A percentile compares a stretch with the other conserved stretches of the same genome.
These are phyloP conservation scores for Flaveria sonorensis DNA, from an alignment of 129 eudicot genomes.

Conservation along the genomic window DNA sequence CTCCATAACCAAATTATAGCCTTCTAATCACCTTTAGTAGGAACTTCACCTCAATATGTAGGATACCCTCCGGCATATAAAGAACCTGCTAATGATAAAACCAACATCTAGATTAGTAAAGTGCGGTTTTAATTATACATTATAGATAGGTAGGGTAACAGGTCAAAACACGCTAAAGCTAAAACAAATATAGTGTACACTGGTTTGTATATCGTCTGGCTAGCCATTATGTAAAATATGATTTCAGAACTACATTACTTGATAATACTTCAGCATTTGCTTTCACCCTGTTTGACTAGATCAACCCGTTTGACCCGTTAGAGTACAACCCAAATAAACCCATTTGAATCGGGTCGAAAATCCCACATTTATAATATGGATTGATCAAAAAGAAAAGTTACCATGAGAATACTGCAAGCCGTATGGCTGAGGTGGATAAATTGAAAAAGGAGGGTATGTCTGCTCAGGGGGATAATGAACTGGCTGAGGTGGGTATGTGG, in stretches of 20 bases:
- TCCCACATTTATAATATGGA: neutral
- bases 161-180: neutral
- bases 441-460: slow-evolving; percentile 36
- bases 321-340: neutral
- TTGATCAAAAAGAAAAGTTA: slow-evolving; percentile 19
- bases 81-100: slow-evolving; percentile 27
- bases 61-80: slow-evolving; percentile 19
- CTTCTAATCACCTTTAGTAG: slow-evolving; percentile 3
- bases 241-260: no score
- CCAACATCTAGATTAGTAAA: slow-evolving; percentile 19
- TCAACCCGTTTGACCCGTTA: slow-evolving; percentile 7
- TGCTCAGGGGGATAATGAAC: slow-evolving; percentile 30
- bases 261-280: neutral
- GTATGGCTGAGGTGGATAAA: slow-evolving; percentile 43
- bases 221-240: neutral
- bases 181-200: neutral
- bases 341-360: neutral
- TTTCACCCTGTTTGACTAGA: neutral
- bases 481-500: slow-evolving; percentile 47
- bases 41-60: slow-evolving; percentile 9
- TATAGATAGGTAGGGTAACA: neutral
- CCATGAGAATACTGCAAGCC: slow-evolving; percentile 42
- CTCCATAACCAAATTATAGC: neutral
- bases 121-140: no score
- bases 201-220: neutral